Percentiles rank a stretch among this genome's conserved stretches.
Evolutionary conservation across 2,329 filamentous ascomycete species (phyloP).

Genomic region (Massarina eburnea): DNA sequence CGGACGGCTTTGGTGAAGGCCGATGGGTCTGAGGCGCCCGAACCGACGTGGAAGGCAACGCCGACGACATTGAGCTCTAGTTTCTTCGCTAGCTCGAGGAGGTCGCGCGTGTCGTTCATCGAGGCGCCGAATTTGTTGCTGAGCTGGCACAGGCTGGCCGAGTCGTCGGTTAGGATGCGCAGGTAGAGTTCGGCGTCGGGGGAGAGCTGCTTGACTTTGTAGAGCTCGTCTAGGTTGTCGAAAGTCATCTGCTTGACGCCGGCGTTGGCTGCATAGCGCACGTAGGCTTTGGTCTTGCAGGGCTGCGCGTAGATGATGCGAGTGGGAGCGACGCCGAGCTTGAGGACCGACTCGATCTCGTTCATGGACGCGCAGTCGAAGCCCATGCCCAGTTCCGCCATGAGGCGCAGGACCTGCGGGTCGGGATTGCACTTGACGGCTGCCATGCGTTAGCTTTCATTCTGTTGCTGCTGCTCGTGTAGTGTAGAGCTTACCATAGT

Average conservation of each 20-base stretch:
- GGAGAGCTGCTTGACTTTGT: constrained; percentile 93
- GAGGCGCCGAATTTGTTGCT: constrained; percentile 97
- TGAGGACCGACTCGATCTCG: constrained; percentile 90
- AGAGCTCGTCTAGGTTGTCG: constrained; percentile 95
- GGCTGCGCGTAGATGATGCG: constrained; percentile 99
- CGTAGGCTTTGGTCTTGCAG: constrained; percentile 98
- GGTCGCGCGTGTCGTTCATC: constrained; percentile 74
- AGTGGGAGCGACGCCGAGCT: constrained; percentile 77
- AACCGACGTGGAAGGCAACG: constrained; percentile 97
- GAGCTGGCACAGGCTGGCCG: constrained; percentile 87
- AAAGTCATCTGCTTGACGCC: constrained; percentile 99
- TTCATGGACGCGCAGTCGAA: constrained; percentile 98
- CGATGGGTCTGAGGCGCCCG: constrained; percentile 88
- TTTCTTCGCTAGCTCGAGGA: constrained; percentile 77
- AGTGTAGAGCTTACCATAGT: constrained; percentile 71
- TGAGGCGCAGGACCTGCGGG: constrained; percentile 80
- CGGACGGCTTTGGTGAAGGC: constrained; percentile 89
- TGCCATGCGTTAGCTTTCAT: constrained; percentile 43
- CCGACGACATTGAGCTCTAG: constrained; percentile 89
- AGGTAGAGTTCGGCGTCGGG: constrained; percentile 89
- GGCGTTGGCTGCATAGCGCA: constrained; percentile 81
- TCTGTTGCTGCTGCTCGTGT: not conserved
- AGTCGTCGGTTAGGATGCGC: constrained; percentile 95
- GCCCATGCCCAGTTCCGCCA: constrained; percentile 84
- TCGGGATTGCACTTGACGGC: constrained; percentile 99